Base-by-base conservation (phyloP, 1,139 yeast species). In the Geotrichum aggregatum region DNA sequence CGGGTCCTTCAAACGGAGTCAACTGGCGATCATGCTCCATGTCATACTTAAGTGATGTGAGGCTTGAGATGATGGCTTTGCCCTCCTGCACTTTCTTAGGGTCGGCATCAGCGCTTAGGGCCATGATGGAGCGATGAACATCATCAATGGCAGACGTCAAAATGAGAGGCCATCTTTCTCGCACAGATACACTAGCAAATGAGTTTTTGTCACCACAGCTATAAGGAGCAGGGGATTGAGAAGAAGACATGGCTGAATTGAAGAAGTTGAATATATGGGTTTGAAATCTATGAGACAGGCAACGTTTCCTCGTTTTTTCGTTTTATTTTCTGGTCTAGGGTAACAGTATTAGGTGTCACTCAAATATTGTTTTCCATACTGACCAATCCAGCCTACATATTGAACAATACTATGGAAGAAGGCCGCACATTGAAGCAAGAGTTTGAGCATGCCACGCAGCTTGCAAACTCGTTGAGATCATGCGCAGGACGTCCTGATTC, bases 121-220 rank as follows among this genome's bases (percentile, higher is more conserved):
- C 56, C 26, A 55, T 59, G 26, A 63, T 71, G 2, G 76, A 66
- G 22, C 67, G 63, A 40, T 66, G 58, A 39, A 83, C 71, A 62
- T 88, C 97, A 30, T 77, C 79, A 50, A 86, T 74, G 33, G 83
- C 80, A 24, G 83, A 85, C 30, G 79, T 75, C 47, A 91, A 66
- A 60, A 91, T 87, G 52, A 80, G 80, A 33, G 96, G 95, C 97
- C 98, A 92, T 68, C 98, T 82, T 46, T 76, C 76, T 57, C 80
- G 77, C 11, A 87, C 87, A 0, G 98, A 89, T 33, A 81, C 76
- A 64, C 77, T 82, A 8, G 96, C 98, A 67, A 92, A 92, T 4
- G 96, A 85, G 55, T 76, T 77, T 45, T 73, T 69, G 64, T 88
- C 95, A 66, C 78, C 79, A 69, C 87, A 87, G 61, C 57, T 48